Evolutionary conservation across 768 basidiomycete species (phyloP).

Genomic region (Botryobasidium botryosum): DNA sequence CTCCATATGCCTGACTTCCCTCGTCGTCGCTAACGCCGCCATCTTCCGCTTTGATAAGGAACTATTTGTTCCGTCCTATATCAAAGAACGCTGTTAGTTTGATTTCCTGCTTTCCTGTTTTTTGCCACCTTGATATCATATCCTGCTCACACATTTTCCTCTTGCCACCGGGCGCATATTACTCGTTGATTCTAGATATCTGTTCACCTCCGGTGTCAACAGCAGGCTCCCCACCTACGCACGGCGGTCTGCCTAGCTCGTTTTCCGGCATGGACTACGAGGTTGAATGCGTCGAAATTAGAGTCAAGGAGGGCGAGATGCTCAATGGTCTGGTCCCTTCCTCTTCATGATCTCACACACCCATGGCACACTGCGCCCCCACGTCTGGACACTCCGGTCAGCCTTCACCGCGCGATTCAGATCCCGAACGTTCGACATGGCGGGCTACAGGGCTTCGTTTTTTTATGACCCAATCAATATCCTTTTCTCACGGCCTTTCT

Average conservation of each 20-base stretch:
- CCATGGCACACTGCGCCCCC: too few relatives aligned
- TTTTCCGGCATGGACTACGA: slow-evolving; percentile 58
- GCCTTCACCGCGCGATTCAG: too few relatives aligned
- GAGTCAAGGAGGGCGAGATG: slow-evolving; percentile 65
- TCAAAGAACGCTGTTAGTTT: slow-evolving; percentile 74
- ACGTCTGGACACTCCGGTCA: too few relatives aligned
- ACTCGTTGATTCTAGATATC: background rate
- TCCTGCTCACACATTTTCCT: slow-evolving; percentile 50
- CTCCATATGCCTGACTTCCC: background rate
- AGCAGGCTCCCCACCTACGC: slow-evolving; percentile 16
- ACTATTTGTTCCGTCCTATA: slow-evolving; percentile 73
- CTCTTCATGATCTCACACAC: too few relatives aligned
- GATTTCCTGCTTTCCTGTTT: slow-evolving; percentile 10
- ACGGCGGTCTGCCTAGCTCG: slow-evolving; percentile 49
- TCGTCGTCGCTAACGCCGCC: slow-evolving; percentile 5
- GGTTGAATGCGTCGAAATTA: slow-evolving; percentile 76
- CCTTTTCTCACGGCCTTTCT: too few relatives aligned
- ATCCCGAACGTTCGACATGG: too few relatives aligned
- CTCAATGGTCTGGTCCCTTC: slow-evolving; percentile 64
- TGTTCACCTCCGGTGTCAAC: slow-evolving; percentile 24
- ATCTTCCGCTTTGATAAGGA: slow-evolving; percentile 30
- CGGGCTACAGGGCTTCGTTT: too few relatives aligned
- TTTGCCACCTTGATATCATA: slow-evolving; percentile 10
- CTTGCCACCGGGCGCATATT: slow-evolving; percentile 49
- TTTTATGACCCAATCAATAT: too few relatives aligned